phyloP scores from a whole-genome alignment of 208 protist genomes.

The Acanthamoeba royreba region DNA sequence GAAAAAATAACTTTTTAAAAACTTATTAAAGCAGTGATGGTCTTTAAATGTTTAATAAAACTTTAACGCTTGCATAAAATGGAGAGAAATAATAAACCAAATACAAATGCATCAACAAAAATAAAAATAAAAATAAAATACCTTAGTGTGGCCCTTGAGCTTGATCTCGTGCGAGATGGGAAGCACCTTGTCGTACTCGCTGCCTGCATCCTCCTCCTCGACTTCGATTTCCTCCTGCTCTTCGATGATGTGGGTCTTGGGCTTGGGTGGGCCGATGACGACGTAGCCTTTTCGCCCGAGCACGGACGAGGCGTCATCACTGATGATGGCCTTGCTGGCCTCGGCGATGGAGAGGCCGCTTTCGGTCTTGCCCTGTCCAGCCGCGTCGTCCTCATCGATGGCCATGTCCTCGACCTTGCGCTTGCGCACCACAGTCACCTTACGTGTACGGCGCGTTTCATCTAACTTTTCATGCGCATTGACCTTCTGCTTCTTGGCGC shows the following conservation, averaged over 20 bases:
- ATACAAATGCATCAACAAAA: neutral
- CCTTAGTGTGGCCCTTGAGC: neutral
- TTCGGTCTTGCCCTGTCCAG: neutral
- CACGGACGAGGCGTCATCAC: neutral
- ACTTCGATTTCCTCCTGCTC: neutral
- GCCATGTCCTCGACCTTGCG: neutral
- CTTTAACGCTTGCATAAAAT: no score
- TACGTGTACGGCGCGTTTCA: neutral
- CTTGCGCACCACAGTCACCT: neutral
- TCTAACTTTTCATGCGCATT: neutral
- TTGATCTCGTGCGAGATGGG: neutral
- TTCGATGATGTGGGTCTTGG: neutral
- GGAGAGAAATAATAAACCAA: neutral
- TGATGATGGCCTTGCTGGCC: neutral
- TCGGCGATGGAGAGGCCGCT: neutral
- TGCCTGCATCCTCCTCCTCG: neutral
- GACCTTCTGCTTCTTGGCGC: neutral
- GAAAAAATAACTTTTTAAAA: no score
- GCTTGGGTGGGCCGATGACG: neutral
- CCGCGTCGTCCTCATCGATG: neutral
- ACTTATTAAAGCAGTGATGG: no score
- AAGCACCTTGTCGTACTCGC: neutral
- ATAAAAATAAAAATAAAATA: no score
- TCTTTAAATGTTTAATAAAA: no score
- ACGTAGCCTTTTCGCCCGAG: neutral